These are phyloP conservation scores for Microcera coccophila DNA, from an alignment of 2,329 filamentous ascomycete species.

Conservation along the genomic window DNA sequence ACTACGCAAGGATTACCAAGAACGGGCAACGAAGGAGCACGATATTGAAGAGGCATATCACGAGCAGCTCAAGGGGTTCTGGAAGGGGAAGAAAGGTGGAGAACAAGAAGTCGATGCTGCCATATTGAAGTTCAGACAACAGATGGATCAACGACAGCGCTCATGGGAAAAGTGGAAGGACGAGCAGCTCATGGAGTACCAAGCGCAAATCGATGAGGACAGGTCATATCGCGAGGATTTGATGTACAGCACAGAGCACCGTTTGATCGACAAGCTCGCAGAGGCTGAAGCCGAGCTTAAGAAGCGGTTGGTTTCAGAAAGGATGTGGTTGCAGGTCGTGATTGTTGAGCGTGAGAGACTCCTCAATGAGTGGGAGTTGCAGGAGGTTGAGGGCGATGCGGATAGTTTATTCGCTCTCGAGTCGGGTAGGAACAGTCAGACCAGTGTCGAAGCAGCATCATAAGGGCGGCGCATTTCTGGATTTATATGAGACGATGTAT, in stretches of 20 bases:
- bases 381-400: conserved; percentile 42
- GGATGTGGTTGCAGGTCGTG: conserved; percentile 45
- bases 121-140: conserved; percentile 33
- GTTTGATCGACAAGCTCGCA: conserved; percentile 27
- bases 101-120: conserved; percentile 30
- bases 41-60: conserved; percentile 44
- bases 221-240: conserved; percentile 39
- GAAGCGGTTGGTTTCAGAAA: conserved; percentile 40
- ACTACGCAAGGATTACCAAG: conserved; percentile 39
- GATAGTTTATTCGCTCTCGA: conserved; percentile 31
- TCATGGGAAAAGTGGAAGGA: conserved; percentile 41
- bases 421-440: conserved; percentile 10
- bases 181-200: conserved; percentile 37
- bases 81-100: conserved; percentile 33
- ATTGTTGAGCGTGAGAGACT: conserved; percentile 42
- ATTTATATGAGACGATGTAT: neutral
- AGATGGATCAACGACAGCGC: conserved; percentile 40
- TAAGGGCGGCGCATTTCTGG: neutral
- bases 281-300: conserved; percentile 31
- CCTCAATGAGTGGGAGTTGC: conserved; percentile 38
- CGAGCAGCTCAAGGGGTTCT: conserved; percentile 36
- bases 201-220: conserved; percentile 37
- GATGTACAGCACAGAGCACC: conserved; percentile 37
- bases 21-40: conserved; percentile 40
- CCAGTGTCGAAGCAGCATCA: conserved; percentile 3